Conservation (phyloP, 768 basidiomycete species). For the Boletus eberwhitei region DNA sequence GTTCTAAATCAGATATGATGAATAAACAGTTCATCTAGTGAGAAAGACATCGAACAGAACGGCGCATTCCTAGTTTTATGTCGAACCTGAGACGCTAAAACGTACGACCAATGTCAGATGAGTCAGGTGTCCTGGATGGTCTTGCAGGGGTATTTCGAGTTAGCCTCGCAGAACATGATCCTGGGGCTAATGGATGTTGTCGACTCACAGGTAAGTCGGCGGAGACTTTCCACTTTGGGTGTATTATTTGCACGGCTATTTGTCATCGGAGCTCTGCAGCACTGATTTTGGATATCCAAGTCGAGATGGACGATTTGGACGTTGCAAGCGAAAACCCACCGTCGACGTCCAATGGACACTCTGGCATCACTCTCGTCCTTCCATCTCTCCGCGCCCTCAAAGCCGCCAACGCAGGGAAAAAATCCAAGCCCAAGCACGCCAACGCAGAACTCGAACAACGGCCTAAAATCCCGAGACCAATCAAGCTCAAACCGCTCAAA, state of each 20-base stretch:
- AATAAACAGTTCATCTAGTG: too few species aligned
- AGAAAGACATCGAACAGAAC: too few species aligned
- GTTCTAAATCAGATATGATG: too few species aligned
- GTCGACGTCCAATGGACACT: constrained; percentile 32
- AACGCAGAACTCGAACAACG: constrained; percentile 26
- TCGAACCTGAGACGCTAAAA: too few species aligned
- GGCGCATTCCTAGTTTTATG: too few species aligned
- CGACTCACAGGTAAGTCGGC: too few species aligned
- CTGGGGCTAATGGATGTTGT: too few species aligned
- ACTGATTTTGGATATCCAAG: constrained; percentile 7
- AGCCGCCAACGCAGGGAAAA: constrained; percentile 52
- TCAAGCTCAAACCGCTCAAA: constrained; percentile 76
- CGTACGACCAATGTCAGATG: too few species aligned
- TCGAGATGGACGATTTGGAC: constrained; percentile 33
- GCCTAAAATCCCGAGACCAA: constrained; percentile 45
- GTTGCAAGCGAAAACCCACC: constrained; percentile 31
- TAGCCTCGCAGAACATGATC: too few species aligned
- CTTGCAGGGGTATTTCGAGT: too few species aligned
- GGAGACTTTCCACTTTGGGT: constrained; percentile 4
- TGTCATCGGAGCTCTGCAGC: constrained; percentile 1
- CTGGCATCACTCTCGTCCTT: constrained; percentile 62
- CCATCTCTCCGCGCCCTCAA: constrained; percentile 64
- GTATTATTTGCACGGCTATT: constrained; percentile 6
- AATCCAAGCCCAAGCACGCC: constrained; percentile 36
- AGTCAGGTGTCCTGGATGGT: too few species aligned